Evolutionary conservation across 78 protist species (phyloP).

Genomic region (Dictyostelium discoideum): DNA sequence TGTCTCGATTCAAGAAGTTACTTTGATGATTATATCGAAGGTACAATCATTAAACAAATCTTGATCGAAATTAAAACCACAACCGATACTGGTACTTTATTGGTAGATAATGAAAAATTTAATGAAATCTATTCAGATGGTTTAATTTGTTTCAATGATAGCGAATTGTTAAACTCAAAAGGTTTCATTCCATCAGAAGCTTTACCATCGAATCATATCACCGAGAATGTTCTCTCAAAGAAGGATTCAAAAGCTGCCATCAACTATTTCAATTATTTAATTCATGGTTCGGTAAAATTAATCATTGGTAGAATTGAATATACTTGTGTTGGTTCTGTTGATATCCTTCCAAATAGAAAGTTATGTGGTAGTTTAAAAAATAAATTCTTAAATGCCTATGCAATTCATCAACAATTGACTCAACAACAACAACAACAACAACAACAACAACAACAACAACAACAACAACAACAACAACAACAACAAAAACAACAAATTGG

Average conservation of each 20-base stretch:
- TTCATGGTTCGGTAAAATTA: conserved; percentile 1
- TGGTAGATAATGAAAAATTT: not conserved
- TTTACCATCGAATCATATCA: not conserved
- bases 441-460: not conserved
- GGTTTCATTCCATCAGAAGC: not conserved
- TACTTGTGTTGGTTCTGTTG: not conserved
- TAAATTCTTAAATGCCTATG: not conserved
- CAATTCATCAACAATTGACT: not conserved
- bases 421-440: not conserved
- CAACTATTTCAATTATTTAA: not conserved
- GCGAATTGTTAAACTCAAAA: not conserved
- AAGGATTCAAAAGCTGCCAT: not conserved
- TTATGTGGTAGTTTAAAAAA: not conserved
- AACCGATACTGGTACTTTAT: not conserved
- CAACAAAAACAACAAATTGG: not conserved
- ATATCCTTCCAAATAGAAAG: conserved; percentile 2
- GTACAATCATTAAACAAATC: not conserved
- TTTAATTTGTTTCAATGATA: not conserved
- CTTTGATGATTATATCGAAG: not conserved
- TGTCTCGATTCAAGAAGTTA: conserved; percentile 5
- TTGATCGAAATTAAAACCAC: not conserved
- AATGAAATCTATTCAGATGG: not conserved
- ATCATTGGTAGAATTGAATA: conserved; percentile 1
- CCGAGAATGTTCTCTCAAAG: not conserved
- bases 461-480: not conserved